These are phyloP conservation scores for Syzygium jambos DNA, from an alignment of 345 rosid species.

Conservation along the genomic window DNA sequence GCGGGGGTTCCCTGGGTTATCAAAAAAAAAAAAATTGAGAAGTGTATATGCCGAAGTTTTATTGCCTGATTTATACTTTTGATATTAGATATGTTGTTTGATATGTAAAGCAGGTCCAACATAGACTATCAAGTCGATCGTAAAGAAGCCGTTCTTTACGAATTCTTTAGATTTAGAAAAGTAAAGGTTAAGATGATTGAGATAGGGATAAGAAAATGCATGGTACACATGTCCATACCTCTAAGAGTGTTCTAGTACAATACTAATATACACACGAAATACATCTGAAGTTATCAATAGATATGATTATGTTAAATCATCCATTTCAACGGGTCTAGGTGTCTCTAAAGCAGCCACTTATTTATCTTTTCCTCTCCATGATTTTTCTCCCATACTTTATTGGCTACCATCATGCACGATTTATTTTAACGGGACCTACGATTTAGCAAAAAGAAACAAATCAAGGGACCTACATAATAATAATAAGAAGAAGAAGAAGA, in stretches of 20 bases:
- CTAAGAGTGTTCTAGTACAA: neutral
- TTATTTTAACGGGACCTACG: neutral
- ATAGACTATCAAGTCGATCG: neutral
- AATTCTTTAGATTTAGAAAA: neutral
- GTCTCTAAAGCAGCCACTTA: neutral
- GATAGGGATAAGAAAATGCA: neutral
- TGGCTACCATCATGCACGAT: neutral
- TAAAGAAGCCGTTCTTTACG: rapidly evolving
- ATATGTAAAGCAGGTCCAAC: neutral
- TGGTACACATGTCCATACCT: neutral
- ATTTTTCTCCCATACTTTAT: neutral
- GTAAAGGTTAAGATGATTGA: neutral
- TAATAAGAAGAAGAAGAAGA: neutral
- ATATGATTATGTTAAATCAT: rapidly evolving
- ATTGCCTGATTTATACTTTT: neutral
- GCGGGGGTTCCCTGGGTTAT: no score
- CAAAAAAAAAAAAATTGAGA: no score
- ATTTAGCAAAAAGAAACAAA: neutral
- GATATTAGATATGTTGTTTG: neutral
- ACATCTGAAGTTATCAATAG: neutral
- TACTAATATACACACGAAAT: neutral
- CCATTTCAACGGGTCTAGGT: neutral
- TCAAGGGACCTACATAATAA: neutral
- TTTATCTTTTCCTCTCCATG: neutral
- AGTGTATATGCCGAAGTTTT: neutral